These are phyloP conservation scores for Eleusine indica DNA, from an alignment of 176 grass and related monocot species.

Conservation along the genomic window DNA sequence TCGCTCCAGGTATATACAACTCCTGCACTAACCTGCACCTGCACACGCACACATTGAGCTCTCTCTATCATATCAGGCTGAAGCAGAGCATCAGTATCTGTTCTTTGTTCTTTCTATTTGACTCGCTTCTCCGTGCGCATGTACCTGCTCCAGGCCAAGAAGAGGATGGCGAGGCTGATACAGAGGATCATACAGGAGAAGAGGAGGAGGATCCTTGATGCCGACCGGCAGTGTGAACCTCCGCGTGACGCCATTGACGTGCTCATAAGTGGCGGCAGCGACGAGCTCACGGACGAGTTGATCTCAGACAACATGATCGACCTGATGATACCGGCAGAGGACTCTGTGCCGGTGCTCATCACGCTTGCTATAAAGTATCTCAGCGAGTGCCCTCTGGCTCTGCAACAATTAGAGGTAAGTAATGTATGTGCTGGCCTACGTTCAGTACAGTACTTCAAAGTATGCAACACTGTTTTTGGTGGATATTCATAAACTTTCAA, in stretches of 20 bases:
- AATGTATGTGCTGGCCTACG: background rate
- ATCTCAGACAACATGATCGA: conserved; percentile 99
- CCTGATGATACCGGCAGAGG: conserved; percentile 97
- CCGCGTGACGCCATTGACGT: conserved; percentile 71
- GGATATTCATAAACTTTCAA: background rate
- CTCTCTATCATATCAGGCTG: conserved; percentile 7
- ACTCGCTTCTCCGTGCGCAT: conserved; percentile 19
- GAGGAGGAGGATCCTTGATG: conserved; percentile 35
- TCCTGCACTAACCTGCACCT: background rate
- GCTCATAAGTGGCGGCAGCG: conserved; percentile 59
- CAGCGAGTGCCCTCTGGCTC: conserved; percentile 82
- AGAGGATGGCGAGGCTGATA: conserved; percentile 78
- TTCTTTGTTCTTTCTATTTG: conserved; percentile 40
- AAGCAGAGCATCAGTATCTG: conserved; percentile 17
- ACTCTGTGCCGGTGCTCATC: conserved; percentile 93
- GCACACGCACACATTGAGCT: background rate
- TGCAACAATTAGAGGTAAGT: conserved; percentile 74
- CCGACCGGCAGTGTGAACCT: background rate
- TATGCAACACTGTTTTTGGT: background rate
- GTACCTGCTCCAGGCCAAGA: conserved; percentile 69
- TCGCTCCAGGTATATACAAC: conserved; percentile 68
- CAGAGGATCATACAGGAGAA: conserved; percentile 90
- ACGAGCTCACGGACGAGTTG: conserved; percentile 80
- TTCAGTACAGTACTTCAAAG: background rate
- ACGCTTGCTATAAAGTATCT: conserved; percentile 96